Evolutionary conservation across 495 filamentous ascomycete genomes (phyloP).

Genomic region (Rhizodiscina lignyota): DNA sequence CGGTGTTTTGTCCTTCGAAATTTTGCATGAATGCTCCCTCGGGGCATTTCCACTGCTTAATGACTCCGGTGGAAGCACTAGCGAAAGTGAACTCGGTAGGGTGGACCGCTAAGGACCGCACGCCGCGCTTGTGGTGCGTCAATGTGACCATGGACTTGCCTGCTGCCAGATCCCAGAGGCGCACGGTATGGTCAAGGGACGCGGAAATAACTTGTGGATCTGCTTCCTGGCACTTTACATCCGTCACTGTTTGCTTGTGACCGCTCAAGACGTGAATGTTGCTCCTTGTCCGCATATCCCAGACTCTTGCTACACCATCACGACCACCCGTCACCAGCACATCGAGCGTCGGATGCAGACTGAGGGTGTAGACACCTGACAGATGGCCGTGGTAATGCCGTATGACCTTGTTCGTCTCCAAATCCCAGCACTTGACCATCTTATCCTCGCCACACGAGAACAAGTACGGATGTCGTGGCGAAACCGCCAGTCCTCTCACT

Average conservation of each 20-base stretch:
- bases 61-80: slow-evolving; percentile 72
- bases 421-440: slow-evolving; percentile 99
- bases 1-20: slow-evolving; percentile 88
- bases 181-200: slow-evolving; percentile 80
- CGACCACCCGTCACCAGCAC: slow-evolving; percentile 88
- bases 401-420: slow-evolving; percentile 98
- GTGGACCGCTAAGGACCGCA: slow-evolving; percentile 70
- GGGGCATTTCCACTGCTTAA: slow-evolving; percentile 99
- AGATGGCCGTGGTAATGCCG: slow-evolving; percentile 96
- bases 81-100: slow-evolving; percentile 96
- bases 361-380: slow-evolving; percentile 85
- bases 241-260: slow-evolving; percentile 77
- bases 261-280: slow-evolving; percentile 85
- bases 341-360: slow-evolving; percentile 84
- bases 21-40: slow-evolving; percentile 99
- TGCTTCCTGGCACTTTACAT: slow-evolving; percentile 83
- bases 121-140: slow-evolving; percentile 97
- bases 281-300: slow-evolving; percentile 94
- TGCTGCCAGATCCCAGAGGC: slow-evolving; percentile 91
- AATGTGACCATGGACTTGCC: slow-evolving; percentile 91
- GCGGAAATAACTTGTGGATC: slow-evolving; percentile 90
- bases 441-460: slow-evolving; percentile 98
- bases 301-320: slow-evolving; percentile 86
- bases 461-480: slow-evolving; percentile 86
- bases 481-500: slow-evolving; percentile 85